Evolutionary conservation across 2,329 filamentous ascomycete genomes (phyloP), one percentile per base, ranked within the genome.

Genomic region (Talaromyces islandicus): DNA sequence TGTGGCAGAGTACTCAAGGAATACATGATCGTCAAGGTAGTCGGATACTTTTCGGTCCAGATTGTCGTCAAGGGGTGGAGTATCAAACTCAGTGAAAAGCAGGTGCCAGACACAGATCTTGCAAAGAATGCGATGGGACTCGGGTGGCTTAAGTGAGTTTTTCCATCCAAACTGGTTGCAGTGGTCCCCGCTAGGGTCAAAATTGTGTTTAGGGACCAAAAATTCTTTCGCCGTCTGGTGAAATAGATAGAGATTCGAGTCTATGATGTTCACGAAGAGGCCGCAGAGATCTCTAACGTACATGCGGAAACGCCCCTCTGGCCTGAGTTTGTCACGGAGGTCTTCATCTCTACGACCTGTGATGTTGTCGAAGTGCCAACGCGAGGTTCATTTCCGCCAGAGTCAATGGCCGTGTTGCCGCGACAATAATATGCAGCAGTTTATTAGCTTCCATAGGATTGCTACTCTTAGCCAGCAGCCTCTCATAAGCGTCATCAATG

Each of bases 191-290:
- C n/a, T n/a, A n/a, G 12, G n/a, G 12, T n/a, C n/a, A n/a, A n/a
- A 19, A 43, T 11, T 43, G n/a, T 43, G 14, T 43, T 43, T 43
- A n/a, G n/a, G 38, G 6, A 71, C 56, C 48, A 77, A 60, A 59
- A 76, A 76, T 50, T 75, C 73, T 55, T 65, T 73, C 0, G 72
- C 73, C 0, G 75, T 77, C 62, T 78, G 72, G 41, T 77, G 74
- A n/a, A 77, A 62, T 4, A 77, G 64, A 59, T 72, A 77, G 3
- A 77, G 60, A 52, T 59, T 68, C 7, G 55, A 61, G 38, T 73
- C 63, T 2, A 69, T 59, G 21, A 77, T 62, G 14, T 51, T 65
- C 3, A 77, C 63, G 54, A 77, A 76, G 10, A 74, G 67, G 0
- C 72, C 73, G 54, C 73, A 77, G 10, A 72, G 58, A 11, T 70